phyloP scores from a whole-genome alignment of 495 filamentous ascomycete genomes.

The Penicillium fimorum region DNA sequence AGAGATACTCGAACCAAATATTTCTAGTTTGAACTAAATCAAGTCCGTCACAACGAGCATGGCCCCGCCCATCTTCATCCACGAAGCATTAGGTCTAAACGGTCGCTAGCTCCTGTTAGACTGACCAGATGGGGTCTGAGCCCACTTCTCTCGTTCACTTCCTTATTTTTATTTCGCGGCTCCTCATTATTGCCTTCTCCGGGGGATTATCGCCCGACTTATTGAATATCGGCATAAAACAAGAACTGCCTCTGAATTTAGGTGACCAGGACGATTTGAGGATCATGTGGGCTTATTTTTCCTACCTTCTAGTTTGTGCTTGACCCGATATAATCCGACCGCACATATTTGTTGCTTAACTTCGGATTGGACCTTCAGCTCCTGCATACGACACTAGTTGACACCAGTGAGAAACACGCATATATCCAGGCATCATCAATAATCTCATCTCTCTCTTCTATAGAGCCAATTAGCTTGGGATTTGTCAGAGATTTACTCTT shows the following conservation, averaged over 20 bases:
- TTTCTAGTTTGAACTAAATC: background rate
- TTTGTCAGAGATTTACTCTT: background rate
- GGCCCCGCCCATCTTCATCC: constrained; percentile 6
- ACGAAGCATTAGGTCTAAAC: constrained; percentile 17
- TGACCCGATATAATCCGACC: constrained; percentile 24
- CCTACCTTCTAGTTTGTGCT: background rate
- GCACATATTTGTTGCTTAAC: background rate
- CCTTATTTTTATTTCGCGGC: constrained; percentile 9
- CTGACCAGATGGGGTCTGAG: constrained; percentile 28
- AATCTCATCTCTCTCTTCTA: background rate
- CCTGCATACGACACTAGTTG: constrained; percentile 10
- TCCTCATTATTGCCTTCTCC: constrained; percentile 15
- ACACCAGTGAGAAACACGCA: background rate
- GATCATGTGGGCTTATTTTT: background rate
- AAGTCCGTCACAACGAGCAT: constrained; percentile 6
- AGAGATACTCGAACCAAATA: background rate
- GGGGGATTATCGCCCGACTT: constrained; percentile 13
- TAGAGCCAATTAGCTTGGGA: background rate
- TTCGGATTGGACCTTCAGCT: constrained; percentile 3
- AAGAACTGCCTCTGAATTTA: constrained; percentile 8
- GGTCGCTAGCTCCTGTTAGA: constrained; percentile 15
- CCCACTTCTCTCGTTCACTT: constrained; percentile 11
- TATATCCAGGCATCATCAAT: background rate
- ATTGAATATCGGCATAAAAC: constrained; percentile 12
- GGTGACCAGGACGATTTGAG: background rate